Conservation (phyloP, 2,329 filamentous ascomycete species). For the Claviceps pusilla region DNA sequence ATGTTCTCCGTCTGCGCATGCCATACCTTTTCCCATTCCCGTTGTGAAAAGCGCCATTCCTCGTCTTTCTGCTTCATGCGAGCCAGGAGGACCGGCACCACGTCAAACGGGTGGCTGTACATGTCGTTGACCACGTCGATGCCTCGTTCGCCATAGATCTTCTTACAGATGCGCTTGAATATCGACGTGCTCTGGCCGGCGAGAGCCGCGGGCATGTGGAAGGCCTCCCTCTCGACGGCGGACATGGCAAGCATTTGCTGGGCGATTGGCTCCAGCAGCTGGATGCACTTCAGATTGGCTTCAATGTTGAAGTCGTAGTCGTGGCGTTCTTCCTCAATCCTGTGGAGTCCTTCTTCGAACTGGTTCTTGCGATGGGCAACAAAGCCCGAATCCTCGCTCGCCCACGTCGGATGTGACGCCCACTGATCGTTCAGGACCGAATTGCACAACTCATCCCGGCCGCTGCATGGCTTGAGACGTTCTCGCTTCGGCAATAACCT, state of each 20-base stretch:
- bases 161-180: conserved; percentile 93
- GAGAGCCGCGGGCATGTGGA: conserved; percentile 67
- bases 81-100: conserved; percentile 76
- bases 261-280: conserved; percentile 85
- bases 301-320: conserved; percentile 99
- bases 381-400: conserved; percentile 93
- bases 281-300: conserved; percentile 84
- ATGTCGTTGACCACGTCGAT: conserved; percentile 76
- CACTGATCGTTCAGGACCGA: conserved; percentile 92
- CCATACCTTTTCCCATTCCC: conserved; percentile 99
- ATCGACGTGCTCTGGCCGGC: conserved; percentile 92
- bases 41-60: conserved; percentile 91
- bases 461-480: conserved; percentile 79
- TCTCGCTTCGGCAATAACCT: conserved; percentile 81
- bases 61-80: conserved; percentile 92
- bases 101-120: conserved; percentile 67
- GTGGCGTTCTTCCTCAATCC: conserved; percentile 94
- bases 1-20: conserved; percentile 86
- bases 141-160: conserved; percentile 85
- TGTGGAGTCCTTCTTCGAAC: conserved; percentile 83
- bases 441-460: conserved; percentile 85
- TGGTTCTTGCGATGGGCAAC: conserved; percentile 95
- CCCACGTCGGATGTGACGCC: conserved; percentile 98
- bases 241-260: conserved; percentile 76
- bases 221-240: conserved; percentile 54